A percentile compares a stretch with the other conserved stretches of the same genome.
Evolutionary conservation across 176 grass and related monocot species (phyloP).

Genomic region (Zoysia pacifica): DNA sequence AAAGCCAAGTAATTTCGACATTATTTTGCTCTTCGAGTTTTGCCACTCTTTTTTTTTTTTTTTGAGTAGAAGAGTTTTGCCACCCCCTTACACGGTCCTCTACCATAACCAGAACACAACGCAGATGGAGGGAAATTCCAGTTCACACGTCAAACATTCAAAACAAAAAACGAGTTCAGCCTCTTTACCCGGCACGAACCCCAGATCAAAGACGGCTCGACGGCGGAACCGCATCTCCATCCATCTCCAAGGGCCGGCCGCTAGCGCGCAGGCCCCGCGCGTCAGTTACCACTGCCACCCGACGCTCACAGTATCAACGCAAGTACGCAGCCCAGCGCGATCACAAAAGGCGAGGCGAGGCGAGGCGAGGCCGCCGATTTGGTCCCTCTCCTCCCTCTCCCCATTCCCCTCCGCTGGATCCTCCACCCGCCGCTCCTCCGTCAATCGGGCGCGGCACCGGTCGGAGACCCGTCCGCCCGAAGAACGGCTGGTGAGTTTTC

Average conservation of each 20-base stretch:
- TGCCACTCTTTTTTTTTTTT: background rate
- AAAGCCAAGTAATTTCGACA: too few species aligned
- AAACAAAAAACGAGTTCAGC: slow-evolving; percentile 1
- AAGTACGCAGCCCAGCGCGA: background rate
- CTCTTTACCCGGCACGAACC: background rate
- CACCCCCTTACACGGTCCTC: too few species aligned
- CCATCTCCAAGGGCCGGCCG: background rate
- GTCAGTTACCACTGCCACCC: slow-evolving; percentile 19
- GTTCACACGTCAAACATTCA: slow-evolving; percentile 25
- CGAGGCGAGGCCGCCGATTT: slow-evolving; percentile 10
- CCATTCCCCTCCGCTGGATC: slow-evolving; percentile 20
- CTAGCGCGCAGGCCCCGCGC: slow-evolving; percentile 10
- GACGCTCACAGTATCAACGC: slow-evolving; percentile 8
- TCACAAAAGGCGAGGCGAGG: background rate
- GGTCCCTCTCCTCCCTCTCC: background rate
- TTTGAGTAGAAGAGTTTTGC: too few species aligned
- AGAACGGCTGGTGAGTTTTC: slow-evolving; percentile 15
- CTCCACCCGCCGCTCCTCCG: slow-evolving; percentile 11
- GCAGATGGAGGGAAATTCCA: slow-evolving; percentile 17
- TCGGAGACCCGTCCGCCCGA: slow-evolving; percentile 1
- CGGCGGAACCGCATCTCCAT: background rate
- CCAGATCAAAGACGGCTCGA: background rate
- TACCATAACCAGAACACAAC: too few species aligned
- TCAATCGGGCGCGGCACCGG: background rate
- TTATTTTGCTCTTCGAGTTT: background rate